These are phyloP conservation scores for Fomitopsis pulvina DNA, from an alignment of 768 basidiomycete genomes.

Conservation along the genomic window DNA sequence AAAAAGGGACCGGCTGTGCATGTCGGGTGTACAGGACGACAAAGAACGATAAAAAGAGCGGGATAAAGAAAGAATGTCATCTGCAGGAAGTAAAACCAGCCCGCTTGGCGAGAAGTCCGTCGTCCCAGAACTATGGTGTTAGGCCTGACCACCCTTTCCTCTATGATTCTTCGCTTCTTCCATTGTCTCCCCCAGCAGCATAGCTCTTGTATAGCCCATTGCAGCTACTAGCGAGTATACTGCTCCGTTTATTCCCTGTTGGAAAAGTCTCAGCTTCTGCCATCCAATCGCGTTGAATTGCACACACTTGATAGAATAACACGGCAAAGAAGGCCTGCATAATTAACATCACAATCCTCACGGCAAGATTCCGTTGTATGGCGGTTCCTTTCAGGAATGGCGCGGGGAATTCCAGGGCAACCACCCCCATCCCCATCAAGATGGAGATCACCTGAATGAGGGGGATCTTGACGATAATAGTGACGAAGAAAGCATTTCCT, in stretches of 20 bases:
- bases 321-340: conserved; percentile 57
- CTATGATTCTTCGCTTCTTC: conserved; percentile 56
- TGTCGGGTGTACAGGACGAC: conserved; percentile 6
- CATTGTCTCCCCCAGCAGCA: conserved; percentile 63
- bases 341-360: conserved; percentile 57
- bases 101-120: conserved; percentile 18
- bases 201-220: conserved; percentile 59
- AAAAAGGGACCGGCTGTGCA: conserved; percentile 14
- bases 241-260: conserved; percentile 76
- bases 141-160: conserved; percentile 53
- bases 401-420: conserved; percentile 69
- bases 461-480: conserved; percentile 71
- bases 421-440: conserved; percentile 47
- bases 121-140: conserved; percentile 23
- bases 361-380: conserved; percentile 58
- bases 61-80: conserved; percentile 9
- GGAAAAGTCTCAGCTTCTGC: background rate
- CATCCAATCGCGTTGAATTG: background rate
- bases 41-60: conserved; percentile 16
- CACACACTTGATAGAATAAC: conserved; percentile 70
- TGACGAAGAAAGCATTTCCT: conserved; percentile 55
- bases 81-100: conserved; percentile 16
- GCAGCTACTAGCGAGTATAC: conserved; percentile 74
- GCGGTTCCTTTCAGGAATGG: conserved; percentile 47
- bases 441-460: conserved; percentile 67